Base-by-base conservation (phyloP, 106 monocot species). In the Hemerocallis citrina region DNA sequence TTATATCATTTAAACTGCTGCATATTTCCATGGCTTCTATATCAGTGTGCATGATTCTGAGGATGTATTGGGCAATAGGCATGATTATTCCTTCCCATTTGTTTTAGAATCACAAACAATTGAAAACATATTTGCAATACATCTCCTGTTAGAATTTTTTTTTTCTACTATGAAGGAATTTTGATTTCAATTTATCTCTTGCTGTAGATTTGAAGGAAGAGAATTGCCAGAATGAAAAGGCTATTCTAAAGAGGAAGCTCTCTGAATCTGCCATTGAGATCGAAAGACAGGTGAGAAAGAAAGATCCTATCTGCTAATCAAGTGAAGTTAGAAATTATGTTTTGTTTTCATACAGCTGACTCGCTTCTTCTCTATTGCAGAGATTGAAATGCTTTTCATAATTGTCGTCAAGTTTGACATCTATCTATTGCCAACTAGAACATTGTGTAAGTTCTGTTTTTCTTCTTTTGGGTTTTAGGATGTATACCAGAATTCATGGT, bases 221-320 rank as follows among this genome's bases (percentile, higher is more conserved):
- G 54, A 76, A 28, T 16, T 88, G 88, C 59, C 73, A 79, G 44
- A 14, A 61, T 15, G 88, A 88, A 27, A 88, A 83, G 69, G 28
- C 72, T n/a, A 43, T 77, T 40, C 79, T 88, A 21, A 83, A 75
- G 75, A 79, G 83, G 71, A 73, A 73, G 58, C 83, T 88, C 17
- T 67, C 68, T 50, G 76, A 74, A 64, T 79, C 79, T 54, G 75
- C 79, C 19, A 68, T 76, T 35, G 88, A 88, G 76, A 62, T 88
- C 39, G 88, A 88, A 57, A 75, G 70, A 71, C 81, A 78, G 88
- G 88, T 83, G 24, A 25, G 74, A 40, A 10, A 34, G 45, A 40
- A 55, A 19, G 3, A 64, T 43, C 16, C n/a, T 3, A 29, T 20
- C 33, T 56, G 31, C 13, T 55, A 20, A 20, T 57, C 57, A 29